phyloP scores from a whole-genome alignment of 2,329 filamentous ascomycete genomes.

The Bipolaris sorokiniana region DNA sequence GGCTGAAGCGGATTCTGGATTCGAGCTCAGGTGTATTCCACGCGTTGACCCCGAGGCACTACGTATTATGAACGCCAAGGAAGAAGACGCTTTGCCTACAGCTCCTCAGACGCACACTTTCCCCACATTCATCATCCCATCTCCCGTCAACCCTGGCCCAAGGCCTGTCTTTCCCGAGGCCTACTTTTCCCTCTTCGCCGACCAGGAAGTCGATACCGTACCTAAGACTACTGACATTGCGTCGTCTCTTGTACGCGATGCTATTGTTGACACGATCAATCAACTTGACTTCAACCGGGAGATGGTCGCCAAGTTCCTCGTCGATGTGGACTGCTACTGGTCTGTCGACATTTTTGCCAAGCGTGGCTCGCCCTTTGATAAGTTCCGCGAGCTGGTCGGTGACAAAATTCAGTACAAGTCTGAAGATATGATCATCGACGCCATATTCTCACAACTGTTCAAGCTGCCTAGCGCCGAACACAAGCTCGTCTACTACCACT shows the following conservation, averaged over 20 bases:
- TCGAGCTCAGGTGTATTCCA: constrained; percentile 72
- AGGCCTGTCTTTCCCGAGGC: constrained; percentile 87
- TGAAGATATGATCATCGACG: constrained; percentile 96
- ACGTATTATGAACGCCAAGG: constrained; percentile 64
- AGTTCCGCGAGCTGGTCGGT: constrained; percentile 70
- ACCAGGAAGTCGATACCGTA: constrained; percentile 88
- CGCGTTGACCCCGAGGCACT: constrained; percentile 56
- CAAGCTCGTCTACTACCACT: constrained; percentile 96
- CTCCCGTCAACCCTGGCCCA: constrained; percentile 74
- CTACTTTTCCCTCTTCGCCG: constrained; percentile 88
- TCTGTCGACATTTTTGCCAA: constrained; percentile 88
- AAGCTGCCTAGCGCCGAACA: constrained; percentile 86
- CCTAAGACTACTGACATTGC: constrained; percentile 77
- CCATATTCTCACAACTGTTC: constrained; percentile 93
- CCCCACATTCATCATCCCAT: constrained; percentile 76
- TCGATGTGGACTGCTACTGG: constrained; percentile 96
- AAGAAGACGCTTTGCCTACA: constrained; percentile 55
- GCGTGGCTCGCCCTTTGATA: constrained; percentile 89
- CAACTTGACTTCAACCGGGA: constrained; percentile 92
- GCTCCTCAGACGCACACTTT: constrained; percentile 73
- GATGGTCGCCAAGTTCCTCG: constrained; percentile 82
- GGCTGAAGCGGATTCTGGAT: constrained; percentile 73
- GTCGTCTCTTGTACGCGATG: constrained; percentile 82
- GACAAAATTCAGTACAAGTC: constrained; percentile 90
- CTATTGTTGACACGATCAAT: constrained; percentile 90